Evolutionary conservation across 2,329 filamentous ascomycete species (phyloP).

Genomic region (Ascochyta pisi): DNA sequence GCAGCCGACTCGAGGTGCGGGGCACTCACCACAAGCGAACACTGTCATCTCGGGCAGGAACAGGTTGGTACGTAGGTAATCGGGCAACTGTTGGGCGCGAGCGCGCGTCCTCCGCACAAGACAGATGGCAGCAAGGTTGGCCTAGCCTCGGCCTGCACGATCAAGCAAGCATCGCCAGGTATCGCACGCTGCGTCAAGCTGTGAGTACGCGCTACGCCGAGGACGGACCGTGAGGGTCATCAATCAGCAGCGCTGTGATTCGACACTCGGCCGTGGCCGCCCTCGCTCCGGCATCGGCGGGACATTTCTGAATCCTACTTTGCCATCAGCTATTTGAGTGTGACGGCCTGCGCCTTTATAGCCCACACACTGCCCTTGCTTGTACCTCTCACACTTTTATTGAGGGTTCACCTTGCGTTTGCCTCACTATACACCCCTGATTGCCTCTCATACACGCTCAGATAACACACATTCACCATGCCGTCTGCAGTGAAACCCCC

Average conservation of each 20-base stretch:
- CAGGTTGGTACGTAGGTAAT: neutral
- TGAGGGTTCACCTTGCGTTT: slow-evolving; percentile 6
- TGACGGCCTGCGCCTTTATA: slow-evolving; percentile 34
- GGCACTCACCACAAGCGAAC: slow-evolving; percentile 20
- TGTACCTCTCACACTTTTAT: slow-evolving; percentile 2
- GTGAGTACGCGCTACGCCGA: slow-evolving; percentile 3
- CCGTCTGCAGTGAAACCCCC: slow-evolving; percentile 74
- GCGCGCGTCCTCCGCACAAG: neutral
- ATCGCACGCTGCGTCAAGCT: slow-evolving; percentile 6
- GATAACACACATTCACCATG: slow-evolving; percentile 63
- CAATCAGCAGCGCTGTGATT: slow-evolving; percentile 34
- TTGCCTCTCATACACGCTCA: slow-evolving; percentile 7
- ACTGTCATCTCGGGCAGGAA: slow-evolving; percentile 25
- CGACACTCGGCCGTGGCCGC: slow-evolving; percentile 25
- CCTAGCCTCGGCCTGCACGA: slow-evolving; percentile 5
- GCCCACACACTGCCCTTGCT: slow-evolving; percentile 12
- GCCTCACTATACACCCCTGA: slow-evolving; percentile 3
- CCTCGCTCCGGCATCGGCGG: slow-evolving; percentile 42
- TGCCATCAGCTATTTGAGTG: slow-evolving; percentile 35
- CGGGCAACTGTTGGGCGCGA: slow-evolving; percentile 2
- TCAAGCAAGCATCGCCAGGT: neutral
- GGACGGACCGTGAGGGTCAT: slow-evolving; percentile 11
- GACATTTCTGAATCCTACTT: slow-evolving; percentile 34
- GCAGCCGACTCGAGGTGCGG: slow-evolving; percentile 22
- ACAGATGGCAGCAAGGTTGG: slow-evolving; percentile 13